Evolutionary conservation across 768 basidiomycete genomes (phyloP).

Genomic region (Tulasnella calospora): DNA sequence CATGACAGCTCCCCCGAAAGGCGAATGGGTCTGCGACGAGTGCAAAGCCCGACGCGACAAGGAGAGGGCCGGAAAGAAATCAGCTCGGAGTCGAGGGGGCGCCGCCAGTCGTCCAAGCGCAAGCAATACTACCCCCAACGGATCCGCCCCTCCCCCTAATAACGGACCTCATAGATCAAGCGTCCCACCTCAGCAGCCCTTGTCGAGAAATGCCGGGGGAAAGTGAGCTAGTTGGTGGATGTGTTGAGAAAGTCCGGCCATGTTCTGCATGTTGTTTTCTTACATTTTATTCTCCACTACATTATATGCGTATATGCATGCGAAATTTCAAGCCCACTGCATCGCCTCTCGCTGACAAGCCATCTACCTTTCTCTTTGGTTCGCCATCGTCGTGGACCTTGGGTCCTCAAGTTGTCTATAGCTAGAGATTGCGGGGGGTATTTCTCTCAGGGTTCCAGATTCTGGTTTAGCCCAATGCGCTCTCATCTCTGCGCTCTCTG

Average conservation of each 20-base stretch:
- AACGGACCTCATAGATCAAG: background rate
- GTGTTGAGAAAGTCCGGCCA: background rate
- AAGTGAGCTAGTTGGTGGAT: background rate
- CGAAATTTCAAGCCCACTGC: too few relatives aligned
- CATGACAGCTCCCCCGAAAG: constrained; percentile 25
- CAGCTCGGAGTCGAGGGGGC: constrained; percentile 1
- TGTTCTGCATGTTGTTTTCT: background rate
- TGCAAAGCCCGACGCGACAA: constrained; percentile 5
- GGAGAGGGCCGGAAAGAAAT: constrained; percentile 15
- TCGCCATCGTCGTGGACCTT: too few relatives aligned
- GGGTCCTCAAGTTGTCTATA: too few relatives aligned
- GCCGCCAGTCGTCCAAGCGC: background rate
- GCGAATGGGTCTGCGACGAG: constrained; percentile 28
- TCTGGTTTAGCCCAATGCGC: too few relatives aligned
- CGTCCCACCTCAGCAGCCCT: background rate
- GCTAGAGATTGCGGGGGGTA: too few relatives aligned
- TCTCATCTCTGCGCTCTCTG: too few relatives aligned
- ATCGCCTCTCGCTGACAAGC: too few relatives aligned
- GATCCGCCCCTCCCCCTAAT: background rate
- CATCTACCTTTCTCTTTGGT: too few relatives aligned
- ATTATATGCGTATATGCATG: too few relatives aligned
- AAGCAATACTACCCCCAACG: background rate
- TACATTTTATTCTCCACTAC: background rate
- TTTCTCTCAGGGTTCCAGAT: too few relatives aligned
- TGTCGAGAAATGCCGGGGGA: background rate